These are phyloP conservation scores for Paecilomyces formosus DNA, from an alignment of 2,329 filamentous ascomycete genomes.

Conservation along the genomic window DNA sequence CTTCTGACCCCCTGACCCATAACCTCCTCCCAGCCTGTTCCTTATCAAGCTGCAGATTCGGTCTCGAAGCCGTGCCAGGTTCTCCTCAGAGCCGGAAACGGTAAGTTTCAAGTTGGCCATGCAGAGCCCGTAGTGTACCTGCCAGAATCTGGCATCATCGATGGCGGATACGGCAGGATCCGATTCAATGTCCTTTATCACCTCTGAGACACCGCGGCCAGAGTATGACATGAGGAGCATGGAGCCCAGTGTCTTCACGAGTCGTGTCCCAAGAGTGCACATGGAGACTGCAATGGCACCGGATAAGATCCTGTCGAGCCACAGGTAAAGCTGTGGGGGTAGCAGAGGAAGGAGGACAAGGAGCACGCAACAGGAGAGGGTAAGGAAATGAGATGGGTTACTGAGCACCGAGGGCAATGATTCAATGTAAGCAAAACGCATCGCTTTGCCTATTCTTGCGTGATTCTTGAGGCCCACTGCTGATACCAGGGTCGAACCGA, in stretches of 20 bases:
- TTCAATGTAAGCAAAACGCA: conserved; percentile 77
- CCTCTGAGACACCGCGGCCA: conserved; percentile 55
- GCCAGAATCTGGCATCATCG: conserved; percentile 94
- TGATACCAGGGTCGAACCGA: conserved; percentile 74
- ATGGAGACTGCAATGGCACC: conserved; percentile 76
- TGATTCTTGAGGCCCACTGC: conserved; percentile 86
- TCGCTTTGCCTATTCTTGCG: conserved; percentile 81
- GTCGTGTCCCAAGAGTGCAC: conserved; percentile 75
- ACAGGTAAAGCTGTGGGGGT: conserved; percentile 69
- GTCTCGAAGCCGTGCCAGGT: conserved; percentile 64
- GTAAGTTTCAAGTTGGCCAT: conserved; percentile 89
- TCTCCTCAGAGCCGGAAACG: conserved; percentile 63
- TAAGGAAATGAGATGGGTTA: conserved; percentile 93
- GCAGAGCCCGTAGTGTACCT: conserved; percentile 93
- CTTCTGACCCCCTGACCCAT: conserved; percentile 68
- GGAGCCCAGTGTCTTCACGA: conserved; percentile 77
- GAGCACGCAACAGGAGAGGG: conserved; percentile 74
- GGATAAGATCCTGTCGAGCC: conserved; percentile 77
- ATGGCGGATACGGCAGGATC: conserved; percentile 69
- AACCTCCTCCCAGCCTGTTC: conserved; percentile 79
- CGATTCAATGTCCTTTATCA: conserved; percentile 77
- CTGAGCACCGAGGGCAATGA: conserved; percentile 78
- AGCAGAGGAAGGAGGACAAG: conserved; percentile 77
- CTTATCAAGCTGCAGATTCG: conserved; percentile 72
- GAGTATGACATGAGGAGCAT: conserved; percentile 94